Evolutionary conservation across 2,329 filamentous ascomycete species (phyloP), one percentile per base, ranked within the genome.

Genomic region (Immersiporthe knoxdaviesiana): DNA sequence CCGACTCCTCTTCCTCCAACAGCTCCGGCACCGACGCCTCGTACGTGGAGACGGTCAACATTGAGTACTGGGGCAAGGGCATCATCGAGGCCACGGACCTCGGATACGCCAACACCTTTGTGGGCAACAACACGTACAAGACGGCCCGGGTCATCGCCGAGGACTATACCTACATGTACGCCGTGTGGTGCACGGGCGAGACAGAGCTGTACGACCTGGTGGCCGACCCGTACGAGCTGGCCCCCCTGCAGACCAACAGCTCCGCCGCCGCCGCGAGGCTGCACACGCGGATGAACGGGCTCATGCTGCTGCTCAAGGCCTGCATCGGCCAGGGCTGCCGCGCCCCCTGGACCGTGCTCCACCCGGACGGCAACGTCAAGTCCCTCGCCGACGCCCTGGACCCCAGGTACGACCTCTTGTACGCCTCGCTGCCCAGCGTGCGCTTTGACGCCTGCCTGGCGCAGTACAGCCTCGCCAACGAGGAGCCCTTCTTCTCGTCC

Each of bases 151-250:
- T 90, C 7, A 80, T 88, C 4, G 79, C 83, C 0, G 75, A 83
- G 2, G 77, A 79, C 5, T 91, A 91, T 74, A 87, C 85, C 73
- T 75, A 91, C 6, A 87, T 88, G 71, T 92, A 92, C 73, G 84
- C 88, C 0, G 87, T 91, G 0, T 92, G 90, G 89, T 92, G 90
- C 74, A 90, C 79, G 18, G 88, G 88, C 65, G 89, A 91, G 74
- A 85, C 87, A 67, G 89, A 92, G 75, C 82, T 91, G 2, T 92
- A 91, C 75, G 84, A 91, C 71, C 74, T 90, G 52, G 84, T 81
- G 74, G 87, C 79, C 35, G 87, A 88, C 68, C 85, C 84, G 1
- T 80, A 82, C 39, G 84, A 90, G 74, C 76, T 85, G 30, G 72
- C 78, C 59, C 89, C 88, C 64, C 73, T 85, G 1, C 73, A 75